phyloP scores from a whole-genome alignment of 495 filamentous ascomycete species.

The Penicillium cinerascens region DNA sequence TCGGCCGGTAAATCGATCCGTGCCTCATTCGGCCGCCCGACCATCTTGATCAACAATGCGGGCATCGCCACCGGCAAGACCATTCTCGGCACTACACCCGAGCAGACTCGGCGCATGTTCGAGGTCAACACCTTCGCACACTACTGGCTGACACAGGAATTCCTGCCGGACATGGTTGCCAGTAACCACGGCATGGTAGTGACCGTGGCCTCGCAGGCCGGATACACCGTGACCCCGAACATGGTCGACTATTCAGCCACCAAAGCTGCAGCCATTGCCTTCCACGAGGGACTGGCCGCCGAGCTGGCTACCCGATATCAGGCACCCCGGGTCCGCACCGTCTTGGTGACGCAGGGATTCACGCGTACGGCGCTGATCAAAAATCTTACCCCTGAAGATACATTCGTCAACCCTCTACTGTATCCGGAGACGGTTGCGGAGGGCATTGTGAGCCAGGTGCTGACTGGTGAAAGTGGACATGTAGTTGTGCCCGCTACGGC shows the following conservation, averaged over 20 bases:
- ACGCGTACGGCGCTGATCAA: slow-evolving; percentile 59
- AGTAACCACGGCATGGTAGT: slow-evolving; percentile 71
- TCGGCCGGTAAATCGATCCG: slow-evolving; percentile 48
- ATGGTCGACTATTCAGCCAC: slow-evolving; percentile 66
- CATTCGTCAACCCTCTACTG: slow-evolving; percentile 54
- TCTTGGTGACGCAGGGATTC: slow-evolving; percentile 63
- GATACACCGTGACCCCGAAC: slow-evolving; percentile 56
- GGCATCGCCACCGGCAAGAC: slow-evolving; percentile 59
- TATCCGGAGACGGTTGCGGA: slow-evolving; percentile 63
- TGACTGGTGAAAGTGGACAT: slow-evolving; percentile 55
- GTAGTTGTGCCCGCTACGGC: slow-evolving; percentile 47
- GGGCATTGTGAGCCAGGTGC: slow-evolving; percentile 56
- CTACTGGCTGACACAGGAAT: slow-evolving; percentile 61
- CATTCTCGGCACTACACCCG: slow-evolving; percentile 54
- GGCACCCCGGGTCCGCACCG: slow-evolving; percentile 61
- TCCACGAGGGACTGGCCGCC: slow-evolving; percentile 66
- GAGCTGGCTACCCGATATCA: slow-evolving; percentile 60
- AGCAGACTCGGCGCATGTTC: slow-evolving; percentile 60
- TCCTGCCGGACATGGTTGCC: slow-evolving; percentile 62
- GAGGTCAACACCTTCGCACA: slow-evolving; percentile 69
- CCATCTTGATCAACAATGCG: slow-evolving; percentile 74
- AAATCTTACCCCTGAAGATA: slow-evolving; percentile 52
- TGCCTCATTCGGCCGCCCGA: slow-evolving; percentile 57
- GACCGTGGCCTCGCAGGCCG: slow-evolving; percentile 63
- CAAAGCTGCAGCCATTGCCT: slow-evolving; percentile 63